These are phyloP conservation scores for Coemansia sp. DNA, from an alignment of 192 early-diverging fungal genomes.

Conservation along the genomic window DNA sequence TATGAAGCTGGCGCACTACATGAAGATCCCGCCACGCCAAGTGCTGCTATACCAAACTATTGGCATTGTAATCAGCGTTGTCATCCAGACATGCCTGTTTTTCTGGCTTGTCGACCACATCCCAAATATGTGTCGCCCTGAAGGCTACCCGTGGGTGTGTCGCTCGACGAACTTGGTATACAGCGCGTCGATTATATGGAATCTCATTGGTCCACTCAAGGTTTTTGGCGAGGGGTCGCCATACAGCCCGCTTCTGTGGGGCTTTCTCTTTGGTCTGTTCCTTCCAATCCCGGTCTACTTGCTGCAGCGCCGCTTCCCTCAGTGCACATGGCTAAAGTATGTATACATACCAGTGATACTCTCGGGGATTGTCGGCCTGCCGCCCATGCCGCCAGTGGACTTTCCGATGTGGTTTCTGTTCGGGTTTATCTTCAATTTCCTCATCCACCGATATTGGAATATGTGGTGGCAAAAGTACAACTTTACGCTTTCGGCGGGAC, in stretches of 20 bases:
- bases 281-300: conserved; percentile 75
- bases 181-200: conserved; percentile 80
- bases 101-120: conserved; percentile 67
- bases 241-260: conserved; percentile 59
- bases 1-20: conserved; percentile 79
- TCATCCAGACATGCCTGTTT: conserved; percentile 68
- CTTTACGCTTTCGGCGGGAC: conserved; percentile 61
- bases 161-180: conserved; percentile 63
- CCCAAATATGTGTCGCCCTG: conserved; percentile 59
- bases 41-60: conserved; percentile 76
- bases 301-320: conserved; percentile 65
- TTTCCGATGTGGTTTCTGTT: conserved; percentile 59
- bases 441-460: conserved; percentile 65
- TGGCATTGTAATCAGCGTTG: conserved; percentile 71
- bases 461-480: conserved; percentile 68
- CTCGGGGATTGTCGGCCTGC: conserved; percentile 62
- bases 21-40: conserved; percentile 81
- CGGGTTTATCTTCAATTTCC: conserved; percentile 72
- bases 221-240: conserved; percentile 69
- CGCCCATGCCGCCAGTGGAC: conserved; percentile 62
- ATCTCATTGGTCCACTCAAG: conserved; percentile 71
- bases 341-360: conserved; percentile 76
- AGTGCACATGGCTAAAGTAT: conserved; percentile 64
- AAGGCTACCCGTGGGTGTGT: conserved; percentile 71
- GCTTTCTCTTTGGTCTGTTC: conserved; percentile 68